Conservation (phyloP, 1,139 yeast species). For the Saccharomycopsis phalli region DNA sequence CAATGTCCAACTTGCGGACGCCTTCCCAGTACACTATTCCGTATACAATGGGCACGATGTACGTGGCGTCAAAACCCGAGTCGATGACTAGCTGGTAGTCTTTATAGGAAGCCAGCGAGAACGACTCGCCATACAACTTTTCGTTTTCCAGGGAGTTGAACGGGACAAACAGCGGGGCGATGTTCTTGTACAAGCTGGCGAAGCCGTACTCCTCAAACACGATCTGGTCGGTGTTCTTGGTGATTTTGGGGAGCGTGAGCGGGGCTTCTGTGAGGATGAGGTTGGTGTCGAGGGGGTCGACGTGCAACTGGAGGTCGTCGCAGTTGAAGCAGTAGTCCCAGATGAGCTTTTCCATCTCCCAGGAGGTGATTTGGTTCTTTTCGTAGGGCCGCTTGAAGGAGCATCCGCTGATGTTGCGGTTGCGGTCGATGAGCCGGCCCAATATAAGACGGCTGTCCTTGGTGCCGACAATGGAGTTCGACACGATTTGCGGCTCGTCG, state of each 20-base stretch:
- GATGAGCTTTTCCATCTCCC: slow-evolving; percentile 88
- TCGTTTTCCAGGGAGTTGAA: slow-evolving; percentile 38
- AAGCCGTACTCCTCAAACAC: slow-evolving; percentile 92
- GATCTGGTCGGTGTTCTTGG: slow-evolving; percentile 83
- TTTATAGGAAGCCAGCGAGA: slow-evolving; percentile 26
- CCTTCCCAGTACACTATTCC: slow-evolving; percentile 77
- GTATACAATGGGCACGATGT: slow-evolving; percentile 76
- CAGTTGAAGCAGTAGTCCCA: slow-evolving; percentile 74
- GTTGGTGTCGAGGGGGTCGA: slow-evolving; percentile 29
- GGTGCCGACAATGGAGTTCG: slow-evolving; percentile 67
- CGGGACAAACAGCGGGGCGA: slow-evolving; percentile 64
- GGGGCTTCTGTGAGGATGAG: slow-evolving; percentile 54
- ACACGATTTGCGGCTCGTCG: slow-evolving; percentile 40
- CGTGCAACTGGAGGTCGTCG: slow-evolving; percentile 27
- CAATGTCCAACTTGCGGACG: slow-evolving; percentile 58
- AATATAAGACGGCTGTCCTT: slow-evolving; percentile 67
- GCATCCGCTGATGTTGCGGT: slow-evolving; percentile 70
- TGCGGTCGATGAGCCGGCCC: slow-evolving; percentile 58
- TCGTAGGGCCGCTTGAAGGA: slow-evolving; percentile 76
- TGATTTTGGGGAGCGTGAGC: slow-evolving; percentile 71
- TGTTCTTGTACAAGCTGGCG: slow-evolving; percentile 37
- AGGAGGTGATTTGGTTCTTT: slow-evolving; percentile 78
- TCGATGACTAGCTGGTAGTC: slow-evolving; percentile 80
- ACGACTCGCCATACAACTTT: slow-evolving; percentile 22
- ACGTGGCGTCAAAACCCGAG: slow-evolving; percentile 80